These are phyloP conservation scores for Euryodendron excelsum DNA, from an alignment of 148 eudicot genomes.

Conservation along the genomic window DNA sequence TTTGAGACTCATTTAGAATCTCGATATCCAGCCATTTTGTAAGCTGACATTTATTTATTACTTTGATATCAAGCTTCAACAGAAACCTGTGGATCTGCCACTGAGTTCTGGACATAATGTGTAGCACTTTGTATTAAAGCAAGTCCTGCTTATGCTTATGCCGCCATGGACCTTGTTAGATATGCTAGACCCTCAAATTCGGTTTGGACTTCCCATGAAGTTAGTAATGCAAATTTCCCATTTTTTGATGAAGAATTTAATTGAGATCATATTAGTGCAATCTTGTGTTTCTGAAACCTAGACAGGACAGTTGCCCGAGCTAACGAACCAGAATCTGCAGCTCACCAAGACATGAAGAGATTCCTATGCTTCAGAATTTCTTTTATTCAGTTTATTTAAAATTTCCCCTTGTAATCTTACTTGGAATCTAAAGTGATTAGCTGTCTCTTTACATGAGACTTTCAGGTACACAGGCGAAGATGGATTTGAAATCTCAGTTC, in stretches of 20 bases:
- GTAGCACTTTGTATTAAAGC: not conserved
- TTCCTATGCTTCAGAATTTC: not conserved
- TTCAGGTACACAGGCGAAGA: constrained; percentile 98
- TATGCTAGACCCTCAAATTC: no score
- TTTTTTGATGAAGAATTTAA: no score
- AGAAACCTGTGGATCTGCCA: not conserved
- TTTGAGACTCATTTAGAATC: no score
- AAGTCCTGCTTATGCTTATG: not conserved
- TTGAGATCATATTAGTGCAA: no score
- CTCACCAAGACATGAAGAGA: not conserved
- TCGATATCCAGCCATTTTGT: no score
- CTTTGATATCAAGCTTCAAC: not conserved
- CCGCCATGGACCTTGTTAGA: not conserved
- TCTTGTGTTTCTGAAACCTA: not conserved
- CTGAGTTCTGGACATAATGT: no score
- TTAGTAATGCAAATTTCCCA: no score
- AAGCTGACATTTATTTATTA: no score
- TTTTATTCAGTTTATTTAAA: not conserved
- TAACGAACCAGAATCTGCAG: not conserved
- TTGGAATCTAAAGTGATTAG: not conserved
- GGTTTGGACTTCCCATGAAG: no score
- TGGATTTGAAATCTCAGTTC: constrained; percentile 96
- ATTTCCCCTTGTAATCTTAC: not conserved
- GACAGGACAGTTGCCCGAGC: no score
- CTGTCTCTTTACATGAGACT: constrained; percentile 13